A percentile compares a stretch with the other conserved stretches of the same genome.
Conservation (phyloP, 768 basidiomycete species). For the Collybia sp. region DNA sequence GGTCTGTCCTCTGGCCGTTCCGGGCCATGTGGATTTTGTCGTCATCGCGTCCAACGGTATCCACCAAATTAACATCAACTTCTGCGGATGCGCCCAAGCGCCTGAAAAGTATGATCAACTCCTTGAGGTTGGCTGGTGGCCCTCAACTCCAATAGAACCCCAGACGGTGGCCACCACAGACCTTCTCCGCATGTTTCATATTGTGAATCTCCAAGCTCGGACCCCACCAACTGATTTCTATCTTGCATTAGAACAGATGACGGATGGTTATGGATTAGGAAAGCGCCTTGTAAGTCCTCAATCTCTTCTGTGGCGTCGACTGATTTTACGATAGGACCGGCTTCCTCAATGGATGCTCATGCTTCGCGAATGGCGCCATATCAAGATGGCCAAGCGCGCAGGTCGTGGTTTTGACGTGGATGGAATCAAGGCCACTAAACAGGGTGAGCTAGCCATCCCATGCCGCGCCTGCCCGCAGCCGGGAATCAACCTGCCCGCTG, state of each 20-base stretch:
- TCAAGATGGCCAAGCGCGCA: constrained; percentile 13
- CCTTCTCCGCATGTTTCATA: constrained; percentile 9
- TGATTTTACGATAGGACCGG: constrained; percentile 1
- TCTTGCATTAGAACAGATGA: constrained; percentile 3
- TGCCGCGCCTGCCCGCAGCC: constrained; percentile 25
- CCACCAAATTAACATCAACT: background rate
- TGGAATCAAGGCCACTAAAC: constrained; percentile 9
- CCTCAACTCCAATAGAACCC: constrained; percentile 6
- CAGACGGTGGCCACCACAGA: constrained; percentile 7
- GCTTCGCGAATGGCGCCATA: constrained; percentile 11
- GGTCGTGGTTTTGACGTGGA: constrained; percentile 12
- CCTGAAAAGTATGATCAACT: constrained; percentile 4
- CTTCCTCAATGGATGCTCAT: constrained; percentile 9
- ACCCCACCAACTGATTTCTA: constrained; percentile 9
- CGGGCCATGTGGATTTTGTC: background rate
- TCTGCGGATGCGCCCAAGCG: background rate
- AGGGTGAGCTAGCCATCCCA: constrained; percentile 15
- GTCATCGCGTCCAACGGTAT: background rate
- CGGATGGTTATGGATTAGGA: constrained; percentile 2
- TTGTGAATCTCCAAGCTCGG: constrained; percentile 9
- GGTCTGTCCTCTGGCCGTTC: background rate
- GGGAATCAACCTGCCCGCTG: constrained; percentile 15
- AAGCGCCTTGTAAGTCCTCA: constrained; percentile 3
- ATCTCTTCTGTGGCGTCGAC: background rate
- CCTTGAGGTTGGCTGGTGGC: constrained; percentile 5